Percentiles rank a stretch among this genome's conserved stretches.
phyloP scores from a whole-genome alignment of 2,329 filamentous ascomycete species.

The Colletotrichum agaves region DNA sequence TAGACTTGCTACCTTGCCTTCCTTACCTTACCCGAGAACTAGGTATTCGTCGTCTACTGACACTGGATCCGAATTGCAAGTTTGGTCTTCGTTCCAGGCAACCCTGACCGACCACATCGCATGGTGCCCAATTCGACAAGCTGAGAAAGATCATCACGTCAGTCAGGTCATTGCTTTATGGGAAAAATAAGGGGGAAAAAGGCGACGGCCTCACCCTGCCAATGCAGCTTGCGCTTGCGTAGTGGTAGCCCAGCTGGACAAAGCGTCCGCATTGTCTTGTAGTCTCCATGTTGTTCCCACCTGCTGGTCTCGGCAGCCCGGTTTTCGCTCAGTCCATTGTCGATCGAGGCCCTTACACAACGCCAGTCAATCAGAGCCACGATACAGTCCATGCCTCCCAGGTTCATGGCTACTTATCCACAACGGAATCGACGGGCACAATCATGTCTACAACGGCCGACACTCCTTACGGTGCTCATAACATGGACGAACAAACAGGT shows the following conservation, averaged over 20 bases:
- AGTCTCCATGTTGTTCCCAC: conserved; percentile 20
- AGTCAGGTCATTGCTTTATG: conserved; percentile 16
- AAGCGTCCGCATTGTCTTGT: conserved; percentile 9
- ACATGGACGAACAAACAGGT: conserved; percentile 5
- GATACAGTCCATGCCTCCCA: conserved; percentile 3
- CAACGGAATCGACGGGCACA: background rate
- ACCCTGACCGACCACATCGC: background rate
- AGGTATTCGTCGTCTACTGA: conserved; percentile 22
- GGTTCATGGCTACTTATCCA: background rate
- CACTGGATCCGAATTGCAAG: background rate
- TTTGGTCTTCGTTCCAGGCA: conserved; percentile 6
- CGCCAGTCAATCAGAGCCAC: background rate
- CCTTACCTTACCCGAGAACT: conserved; percentile 16
- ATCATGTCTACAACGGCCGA: background rate
- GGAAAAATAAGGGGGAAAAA: background rate
- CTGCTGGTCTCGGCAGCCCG: background rate
- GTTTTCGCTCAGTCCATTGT: conserved; percentile 5
- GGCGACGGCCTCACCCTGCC: conserved; percentile 1
- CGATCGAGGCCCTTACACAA: conserved; percentile 10
- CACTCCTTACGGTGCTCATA: background rate
- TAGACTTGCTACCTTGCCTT: conserved; percentile 2
- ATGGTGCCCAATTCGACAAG: conserved; percentile 1
- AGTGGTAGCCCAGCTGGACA: conserved; percentile 15
- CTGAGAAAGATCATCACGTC: conserved; percentile 9
- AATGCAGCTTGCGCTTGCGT: conserved; percentile 11